A percentile compares a stretch with the other conserved stretches of the same genome.
Evolutionary conservation across 305 asterid genomes (phyloP).

Genomic region (Rubia balearica): DNA sequence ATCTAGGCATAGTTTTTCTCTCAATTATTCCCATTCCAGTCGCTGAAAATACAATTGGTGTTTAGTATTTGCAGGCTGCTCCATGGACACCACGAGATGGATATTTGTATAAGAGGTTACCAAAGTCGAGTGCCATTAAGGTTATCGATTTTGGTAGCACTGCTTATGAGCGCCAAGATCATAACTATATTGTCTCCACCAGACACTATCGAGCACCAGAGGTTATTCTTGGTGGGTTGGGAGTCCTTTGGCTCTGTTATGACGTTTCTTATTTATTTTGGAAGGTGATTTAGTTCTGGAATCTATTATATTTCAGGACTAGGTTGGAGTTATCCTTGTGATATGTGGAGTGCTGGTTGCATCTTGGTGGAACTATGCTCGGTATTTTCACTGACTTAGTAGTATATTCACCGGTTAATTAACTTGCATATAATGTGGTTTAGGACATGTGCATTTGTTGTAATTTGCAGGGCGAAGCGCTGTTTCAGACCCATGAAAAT

Average conservation of each 20-base stretch:
- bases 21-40: background rate
- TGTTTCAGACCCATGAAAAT: conserved; percentile 51
- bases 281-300: conserved; percentile 6
- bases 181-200: conserved; percentile 44
- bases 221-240: conserved; percentile 38
- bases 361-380: conserved; percentile 53
- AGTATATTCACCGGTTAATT: conserved; percentile 15
- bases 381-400: conserved; percentile 24
- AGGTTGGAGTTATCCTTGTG: conserved; percentile 52
- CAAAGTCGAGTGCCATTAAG: conserved; percentile 45
- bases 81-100: conserved; percentile 33
- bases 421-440: conserved; percentile 12
- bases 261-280: background rate
- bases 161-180: conserved; percentile 39
- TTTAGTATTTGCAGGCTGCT: conserved; percentile 27
- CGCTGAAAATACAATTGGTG: conserved; percentile 10
- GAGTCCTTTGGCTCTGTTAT: conserved; percentile 5
- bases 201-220: conserved; percentile 52
- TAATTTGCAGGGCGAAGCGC: conserved; percentile 42
- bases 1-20: background rate
- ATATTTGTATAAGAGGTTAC: conserved; percentile 32
- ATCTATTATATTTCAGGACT: conserved; percentile 27
- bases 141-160: conserved; percentile 52
- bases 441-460: conserved; percentile 12
- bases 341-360: conserved; percentile 52